phyloP scores from a whole-genome alignment of 108 stramenopile genomes.

The Hondaea fermentalgiana region DNA sequence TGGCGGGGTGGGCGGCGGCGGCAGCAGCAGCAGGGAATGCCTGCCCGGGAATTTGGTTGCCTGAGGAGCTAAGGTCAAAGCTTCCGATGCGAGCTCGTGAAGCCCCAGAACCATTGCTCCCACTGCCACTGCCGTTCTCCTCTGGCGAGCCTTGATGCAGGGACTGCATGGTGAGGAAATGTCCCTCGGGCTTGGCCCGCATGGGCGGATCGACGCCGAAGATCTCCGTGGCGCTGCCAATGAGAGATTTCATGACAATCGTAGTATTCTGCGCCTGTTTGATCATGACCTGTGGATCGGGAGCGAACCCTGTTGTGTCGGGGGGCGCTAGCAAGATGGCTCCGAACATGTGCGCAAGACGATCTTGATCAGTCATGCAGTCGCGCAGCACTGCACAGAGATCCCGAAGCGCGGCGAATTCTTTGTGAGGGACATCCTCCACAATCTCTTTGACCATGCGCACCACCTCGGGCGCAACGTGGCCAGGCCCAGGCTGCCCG shows the following conservation, averaged over 20 bases:
- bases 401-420: not conserved
- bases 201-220: not conserved
- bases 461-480: not conserved
- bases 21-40: not conserved
- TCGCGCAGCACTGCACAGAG: not conserved
- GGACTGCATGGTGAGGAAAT: not conserved
- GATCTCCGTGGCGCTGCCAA: not conserved
- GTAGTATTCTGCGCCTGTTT: not conserved
- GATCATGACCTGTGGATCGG: not conserved
- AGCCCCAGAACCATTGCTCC: not conserved
- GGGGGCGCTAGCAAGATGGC: not conserved
- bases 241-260: not conserved
- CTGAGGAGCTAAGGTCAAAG: not conserved
- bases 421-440: not conserved
- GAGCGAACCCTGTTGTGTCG: not conserved
- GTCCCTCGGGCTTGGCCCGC: not conserved
- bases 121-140: not conserved
- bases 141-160: not conserved
- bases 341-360: not conserved
- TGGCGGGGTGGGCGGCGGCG: not conserved
- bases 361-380: not conserved
- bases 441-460: not conserved
- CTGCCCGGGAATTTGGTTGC: not conserved
- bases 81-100: not conserved
- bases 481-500: not conserved